Evolutionary conservation across 352 stramenopile species (phyloP).

Genomic region (Phytophthora citricola): DNA sequence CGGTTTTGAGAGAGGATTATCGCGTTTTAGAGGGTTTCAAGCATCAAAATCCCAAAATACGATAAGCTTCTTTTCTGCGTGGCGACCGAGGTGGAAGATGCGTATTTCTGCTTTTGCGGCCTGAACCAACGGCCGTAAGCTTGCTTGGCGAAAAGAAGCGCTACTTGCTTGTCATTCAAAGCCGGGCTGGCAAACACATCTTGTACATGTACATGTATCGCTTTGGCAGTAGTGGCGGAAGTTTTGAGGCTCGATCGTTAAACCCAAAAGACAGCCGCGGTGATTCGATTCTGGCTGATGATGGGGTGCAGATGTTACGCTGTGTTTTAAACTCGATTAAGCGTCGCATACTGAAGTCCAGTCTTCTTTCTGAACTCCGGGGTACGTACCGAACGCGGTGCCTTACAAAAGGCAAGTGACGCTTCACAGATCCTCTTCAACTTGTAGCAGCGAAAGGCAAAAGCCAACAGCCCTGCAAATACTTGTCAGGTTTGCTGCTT

Average conservation of each 20-base stretch:
- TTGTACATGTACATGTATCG: neutral
- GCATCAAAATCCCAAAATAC: constrained; percentile 5
- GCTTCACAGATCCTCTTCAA: neutral
- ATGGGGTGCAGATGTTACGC: constrained; percentile 12
- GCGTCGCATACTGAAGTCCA: constrained; percentile 14
- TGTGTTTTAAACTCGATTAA: constrained; percentile 15
- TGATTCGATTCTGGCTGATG: neutral
- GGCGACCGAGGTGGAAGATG: constrained; percentile 7
- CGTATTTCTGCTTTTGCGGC: constrained; percentile 26
- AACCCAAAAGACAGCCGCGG: neutral
- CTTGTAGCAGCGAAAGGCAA: neutral
- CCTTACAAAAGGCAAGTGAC: neutral
- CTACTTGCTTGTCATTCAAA: constrained; percentile 21
- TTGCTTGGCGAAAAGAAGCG: constrained; percentile 10
- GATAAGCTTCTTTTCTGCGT: constrained; percentile 11
- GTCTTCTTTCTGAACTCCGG: constrained; percentile 14
- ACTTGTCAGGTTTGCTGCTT: neutral
- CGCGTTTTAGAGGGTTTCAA: constrained; percentile 1
- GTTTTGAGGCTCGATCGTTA: neutral
- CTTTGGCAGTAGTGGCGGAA: neutral
- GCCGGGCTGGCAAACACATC: constrained; percentile 7
- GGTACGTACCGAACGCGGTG: constrained; percentile 4
- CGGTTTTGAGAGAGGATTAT: neutral
- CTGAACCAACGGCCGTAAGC: neutral
- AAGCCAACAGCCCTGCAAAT: neutral